Base-by-base conservation (phyloP, 2,329 filamentous ascomycete genomes). In the Acrocalymma vagum region DNA sequence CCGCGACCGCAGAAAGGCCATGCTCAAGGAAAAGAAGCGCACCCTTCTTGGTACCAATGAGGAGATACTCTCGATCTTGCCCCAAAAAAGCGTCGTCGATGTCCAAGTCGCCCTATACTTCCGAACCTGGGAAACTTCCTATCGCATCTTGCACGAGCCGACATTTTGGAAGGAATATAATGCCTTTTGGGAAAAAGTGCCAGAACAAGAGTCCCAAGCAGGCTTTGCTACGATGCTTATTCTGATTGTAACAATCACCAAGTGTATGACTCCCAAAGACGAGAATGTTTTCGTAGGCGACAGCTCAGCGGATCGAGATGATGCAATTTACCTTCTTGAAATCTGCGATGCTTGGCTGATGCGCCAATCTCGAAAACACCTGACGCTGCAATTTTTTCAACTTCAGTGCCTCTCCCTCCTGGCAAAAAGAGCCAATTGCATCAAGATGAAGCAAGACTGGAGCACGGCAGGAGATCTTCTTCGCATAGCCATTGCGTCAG, bases 361-460 rank as follows among this genome's bases (percentile, higher is more conserved):
- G 6, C 51, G 55, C 10, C 76, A 80, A 42, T 77, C 74, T 29
- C 73, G 78, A 28, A 83, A 82, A 55, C 76, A 79, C 11, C 72
- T 78, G 3, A 77, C 76, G 3, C 65, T 80, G 2, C 63, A 59
- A 3, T 71, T 76, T 41, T 74, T 81, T 26, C 79, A 81, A 22
- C 63, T 81, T 3, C 72, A 77, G 10, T 77, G 79, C 36, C 62
- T 83, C 15, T 58, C 78, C 9, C 60, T 79, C 5, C 65, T 81
- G 6, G 76, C 79, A 0, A 77, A 75, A 39, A 73, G 77, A 25
- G 69, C 68, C 3, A 78, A 77, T 39, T 75, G 72, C n/a, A 71
- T 79, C 42, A 79, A 78, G 43, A 65, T 74, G 38, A 83, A 82
- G 55, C 73, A 79, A 43, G 73, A 76, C 11, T 82, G 79, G 79